These are phyloP conservation scores for sweet orange (Citrus sinensis) DNA, from an alignment of 345 rosid genomes.

Conservation along the genomic window DVS_A1.0 CM039165.1:12330501-12331000, in stretches of 20 bases:
- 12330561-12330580: slow-evolving; percentile 24
- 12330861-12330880: neutral
- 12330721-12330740: slow-evolving; percentile 17
- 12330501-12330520: slow-evolving; percentile 38
- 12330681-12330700: slow-evolving; percentile 28
- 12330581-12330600: slow-evolving; percentile 23
- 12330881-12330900: neutral
- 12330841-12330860: neutral
- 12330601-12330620: slow-evolving; percentile 16
- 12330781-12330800: slow-evolving; percentile 7
- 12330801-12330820: neutral
- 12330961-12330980: neutral
- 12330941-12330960: slow-evolving; percentile 12
- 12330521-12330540: slow-evolving; percentile 22
- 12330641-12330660: slow-evolving; percentile 22
- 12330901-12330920: neutral
- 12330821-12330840: neutral
- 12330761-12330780: neutral
- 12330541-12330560: slow-evolving; percentile 24
- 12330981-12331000: slow-evolving; percentile 18
- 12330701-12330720: slow-evolving; percentile 19
- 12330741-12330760: slow-evolving; percentile 14
- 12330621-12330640: slow-evolving; percentile 15
- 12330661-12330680: slow-evolving; percentile 23
- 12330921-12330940: neutral